Evolutionary conservation across 2,329 filamentous ascomycete genomes (phyloP).

Genomic region (Xylariales sp.): DNA sequence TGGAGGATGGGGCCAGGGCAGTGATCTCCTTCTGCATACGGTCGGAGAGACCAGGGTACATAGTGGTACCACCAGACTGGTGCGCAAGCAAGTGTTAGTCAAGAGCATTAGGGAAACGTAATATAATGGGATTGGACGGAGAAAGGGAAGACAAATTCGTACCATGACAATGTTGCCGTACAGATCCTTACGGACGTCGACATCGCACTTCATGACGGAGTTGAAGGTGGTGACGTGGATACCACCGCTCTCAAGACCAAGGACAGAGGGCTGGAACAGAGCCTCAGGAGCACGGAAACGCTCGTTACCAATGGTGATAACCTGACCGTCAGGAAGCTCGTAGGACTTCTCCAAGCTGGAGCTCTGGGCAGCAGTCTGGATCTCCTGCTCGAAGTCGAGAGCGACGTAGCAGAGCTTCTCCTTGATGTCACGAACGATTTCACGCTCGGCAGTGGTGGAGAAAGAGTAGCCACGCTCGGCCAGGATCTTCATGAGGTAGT

Average conservation of each 20-base stretch:
- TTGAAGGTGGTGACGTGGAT: slow-evolving; percentile 99
- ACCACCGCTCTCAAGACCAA: slow-evolving; percentile 97
- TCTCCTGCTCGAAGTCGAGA: slow-evolving; percentile 99
- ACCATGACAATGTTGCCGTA: slow-evolving; percentile 99
- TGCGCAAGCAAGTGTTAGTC: slow-evolving; percentile 22
- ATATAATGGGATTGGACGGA: too few species aligned
- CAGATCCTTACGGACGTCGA: slow-evolving; percentile 99
- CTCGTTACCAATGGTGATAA: slow-evolving; percentile 99
- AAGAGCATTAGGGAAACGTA: slow-evolving; percentile 2
- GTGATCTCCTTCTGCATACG: slow-evolving; percentile 99
- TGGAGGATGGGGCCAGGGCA: slow-evolving; percentile 96
- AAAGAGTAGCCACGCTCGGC: slow-evolving; percentile 99
- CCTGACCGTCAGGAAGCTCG: slow-evolving; percentile 98
- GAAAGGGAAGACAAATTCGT: too few species aligned
- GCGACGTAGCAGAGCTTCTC: slow-evolving; percentile 99
- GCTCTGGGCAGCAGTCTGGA: slow-evolving; percentile 98
- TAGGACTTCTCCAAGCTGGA: slow-evolving; percentile 99
- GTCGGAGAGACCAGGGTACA: slow-evolving; percentile 99
- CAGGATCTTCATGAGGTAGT: slow-evolving; percentile 99
- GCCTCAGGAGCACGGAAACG: slow-evolving; percentile 99
- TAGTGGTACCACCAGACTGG: slow-evolving; percentile 99
- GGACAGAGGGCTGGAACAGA: slow-evolving; percentile 97
- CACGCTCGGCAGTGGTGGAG: slow-evolving; percentile 99
- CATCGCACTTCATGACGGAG: slow-evolving; percentile 99
- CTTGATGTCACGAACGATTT: slow-evolving; percentile 99